Conservation (phyloP, 1,139 yeast species). For the Geotrichum histeridarum region DNA sequence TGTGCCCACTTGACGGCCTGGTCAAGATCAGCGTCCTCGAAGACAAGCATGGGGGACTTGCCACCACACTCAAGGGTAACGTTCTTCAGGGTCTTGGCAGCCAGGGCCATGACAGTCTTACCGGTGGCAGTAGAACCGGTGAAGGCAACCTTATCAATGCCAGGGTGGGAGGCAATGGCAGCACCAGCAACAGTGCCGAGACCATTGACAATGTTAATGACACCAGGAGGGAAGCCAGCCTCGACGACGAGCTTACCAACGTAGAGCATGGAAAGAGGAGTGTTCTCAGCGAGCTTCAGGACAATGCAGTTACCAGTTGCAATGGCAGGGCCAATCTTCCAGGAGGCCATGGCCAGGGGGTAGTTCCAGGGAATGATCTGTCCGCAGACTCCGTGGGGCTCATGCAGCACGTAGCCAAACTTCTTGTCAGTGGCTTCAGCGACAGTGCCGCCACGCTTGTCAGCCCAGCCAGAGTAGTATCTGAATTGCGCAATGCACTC, state of each 20-base stretch:
- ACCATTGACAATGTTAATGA: constrained; percentile 70
- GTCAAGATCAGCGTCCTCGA: constrained; percentile 64
- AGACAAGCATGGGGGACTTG: constrained; percentile 74
- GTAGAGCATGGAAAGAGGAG: constrained; percentile 71
- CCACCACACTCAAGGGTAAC: constrained; percentile 84
- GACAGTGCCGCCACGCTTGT: constrained; percentile 65
- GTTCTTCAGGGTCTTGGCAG: constrained; percentile 66
- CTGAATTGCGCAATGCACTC: constrained; percentile 46
- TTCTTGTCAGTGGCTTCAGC: constrained; percentile 58
- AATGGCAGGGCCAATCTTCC: constrained; percentile 72
- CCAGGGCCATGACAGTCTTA: constrained; percentile 61
- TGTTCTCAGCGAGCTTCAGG: constrained; percentile 70
- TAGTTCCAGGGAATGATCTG: constrained; percentile 91
- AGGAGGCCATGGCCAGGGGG: constrained; percentile 73
- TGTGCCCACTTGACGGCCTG: constrained; percentile 56
- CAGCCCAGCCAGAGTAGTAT: constrained; percentile 83
- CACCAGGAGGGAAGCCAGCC: constrained; percentile 79
- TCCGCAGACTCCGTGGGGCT: constrained; percentile 84
- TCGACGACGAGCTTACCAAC: constrained; percentile 57
- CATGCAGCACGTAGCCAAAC: constrained; percentile 58
- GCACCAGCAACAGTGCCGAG: constrained; percentile 71
- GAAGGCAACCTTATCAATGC: constrained; percentile 71
- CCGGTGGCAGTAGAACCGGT: constrained; percentile 82
- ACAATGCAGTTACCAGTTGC: constrained; percentile 76
- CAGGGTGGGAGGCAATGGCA: constrained; percentile 65